Base-by-base conservation (phyloP, 164 flowering plant genomes). In the Piper longum region DNA sequence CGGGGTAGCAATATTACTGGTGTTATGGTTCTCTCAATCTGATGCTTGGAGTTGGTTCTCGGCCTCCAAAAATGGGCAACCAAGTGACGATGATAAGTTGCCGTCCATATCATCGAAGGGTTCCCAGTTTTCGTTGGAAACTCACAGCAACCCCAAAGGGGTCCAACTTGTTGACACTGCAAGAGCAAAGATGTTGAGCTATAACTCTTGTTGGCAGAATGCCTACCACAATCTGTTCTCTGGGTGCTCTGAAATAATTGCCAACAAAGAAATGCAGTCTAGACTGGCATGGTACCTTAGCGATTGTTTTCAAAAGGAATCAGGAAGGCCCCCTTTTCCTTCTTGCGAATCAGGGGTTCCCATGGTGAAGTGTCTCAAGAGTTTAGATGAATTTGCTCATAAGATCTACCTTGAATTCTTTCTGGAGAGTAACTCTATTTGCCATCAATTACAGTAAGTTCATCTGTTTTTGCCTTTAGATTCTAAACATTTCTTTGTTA, bases 381-480 rank as follows among this genome's bases (percentile, higher is more conserved):
- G 69, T 8, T 60, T 91, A 66, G 76, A 83, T 57, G 78, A 79
- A 26, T 26, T 26, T 26, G 36, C 36, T 26, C 36, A 26, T 26
- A 26, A 26, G 36, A 26, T 26, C 36, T 26, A 26, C 36, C 36
- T 26, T 26, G 36, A 26, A 26, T 26, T 26, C 36, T 26, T 26
- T 26, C 36, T 91, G 1, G 86, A 91, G 61, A 82, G 88, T 64
- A 85, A 89, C 67, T 69, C 86, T 17, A 85, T 91, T 55, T 91
- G 95, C 74, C 82, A 89, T 71, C 96, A 91, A 63, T 72, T 91
- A 75, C 96, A 91, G 98, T 90, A 66, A 65, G 72, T 80, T 26
- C 36, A 26, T 26, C 36, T 26, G 36, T 26, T 26, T 26, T 26
- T 26, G 36, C 36, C 36, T 26, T 26, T 26, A 0, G 36, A 26